Percentiles rank a stretch among this genome's conserved stretches.
Conservation (phyloP, 768 basidiomycete genomes). For the Mycena filopes region DNA sequence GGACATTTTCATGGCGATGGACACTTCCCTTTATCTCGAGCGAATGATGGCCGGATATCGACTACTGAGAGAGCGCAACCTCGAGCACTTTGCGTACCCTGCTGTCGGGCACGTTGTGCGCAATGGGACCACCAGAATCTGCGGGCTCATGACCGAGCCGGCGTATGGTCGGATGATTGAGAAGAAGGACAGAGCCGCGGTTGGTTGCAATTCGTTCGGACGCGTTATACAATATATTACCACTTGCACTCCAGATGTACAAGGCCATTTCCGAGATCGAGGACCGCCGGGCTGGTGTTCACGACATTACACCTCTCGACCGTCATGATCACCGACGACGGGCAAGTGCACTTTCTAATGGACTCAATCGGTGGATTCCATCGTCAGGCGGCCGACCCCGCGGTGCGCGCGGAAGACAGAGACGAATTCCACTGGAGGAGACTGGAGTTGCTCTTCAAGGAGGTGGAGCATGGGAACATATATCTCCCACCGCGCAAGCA, state of each 20-base stretch:
- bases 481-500: constrained; percentile 6
- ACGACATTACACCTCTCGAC: background rate
- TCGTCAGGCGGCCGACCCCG: constrained; percentile 3
- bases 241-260: constrained; percentile 21
- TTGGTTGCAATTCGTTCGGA: background rate
- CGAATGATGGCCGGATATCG: constrained; percentile 6
- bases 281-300: constrained; percentile 18
- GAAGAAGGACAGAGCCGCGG: constrained; percentile 26
- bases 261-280: constrained; percentile 21
- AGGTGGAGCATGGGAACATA: background rate
- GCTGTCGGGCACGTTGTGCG: constrained; percentile 35
- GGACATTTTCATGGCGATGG: constrained; percentile 34
- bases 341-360: constrained; percentile 5
- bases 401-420: background rate
- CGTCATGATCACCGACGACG: constrained; percentile 8
- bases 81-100: constrained; percentile 27
- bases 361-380: background rate
- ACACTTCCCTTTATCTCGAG: constrained; percentile 6
- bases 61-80: constrained; percentile 16
- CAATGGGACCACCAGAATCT: constrained; percentile 26
- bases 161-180: constrained; percentile 29
- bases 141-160: constrained; percentile 36
- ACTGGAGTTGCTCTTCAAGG: constrained; percentile 8
- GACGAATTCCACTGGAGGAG: constrained; percentile 14
- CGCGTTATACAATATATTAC: background rate